phyloP scores from a whole-genome alignment of 345 rosid species.

The Hevea brasiliensis region DNA sequence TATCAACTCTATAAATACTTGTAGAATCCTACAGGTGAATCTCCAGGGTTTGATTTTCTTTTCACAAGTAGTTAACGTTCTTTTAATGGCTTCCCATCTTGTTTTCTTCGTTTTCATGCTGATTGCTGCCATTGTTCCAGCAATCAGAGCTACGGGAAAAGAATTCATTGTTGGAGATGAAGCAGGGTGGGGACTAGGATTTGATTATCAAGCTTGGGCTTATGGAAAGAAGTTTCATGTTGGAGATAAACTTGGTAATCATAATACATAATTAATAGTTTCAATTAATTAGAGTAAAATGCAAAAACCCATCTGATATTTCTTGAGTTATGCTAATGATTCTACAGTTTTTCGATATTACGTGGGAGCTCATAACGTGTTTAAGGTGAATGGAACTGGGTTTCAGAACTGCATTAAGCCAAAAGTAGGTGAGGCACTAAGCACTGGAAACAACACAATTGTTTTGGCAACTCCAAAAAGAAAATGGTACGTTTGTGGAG shows the following conservation, averaged over 20 bases:
- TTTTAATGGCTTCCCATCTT: constrained; percentile 23
- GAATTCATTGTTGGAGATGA: constrained; percentile 34
- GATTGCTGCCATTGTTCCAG: constrained; percentile 18
- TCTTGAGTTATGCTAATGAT: not conserved
- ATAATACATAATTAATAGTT: too few relatives aligned
- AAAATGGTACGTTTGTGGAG: constrained; percentile 29
- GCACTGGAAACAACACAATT: not conserved
- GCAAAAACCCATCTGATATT: too few relatives aligned
- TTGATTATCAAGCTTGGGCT: constrained; percentile 41
- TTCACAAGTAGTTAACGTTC: too few relatives aligned
- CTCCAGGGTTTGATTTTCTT: too few relatives aligned
- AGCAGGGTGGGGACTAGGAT: constrained; percentile 32
- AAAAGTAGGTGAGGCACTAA: not conserved
- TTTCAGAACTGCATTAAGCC: constrained; percentile 27
- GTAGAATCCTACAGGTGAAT: not conserved
- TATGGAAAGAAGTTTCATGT: constrained; percentile 31
- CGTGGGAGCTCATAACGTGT: constrained; percentile 19
- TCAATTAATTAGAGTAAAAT: too few relatives aligned
- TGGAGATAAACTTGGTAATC: constrained; percentile 39
- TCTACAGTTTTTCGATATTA: constrained; percentile 29
- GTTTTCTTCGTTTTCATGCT: constrained; percentile 6
- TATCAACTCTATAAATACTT: not conserved
- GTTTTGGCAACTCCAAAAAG: constrained; percentile 15
- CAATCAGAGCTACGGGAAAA: constrained; percentile 12
- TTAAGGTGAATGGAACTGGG: constrained; percentile 29